phyloP scores from a whole-genome alignment of 306 rosid species.

The Lupinus albus region DNA sequence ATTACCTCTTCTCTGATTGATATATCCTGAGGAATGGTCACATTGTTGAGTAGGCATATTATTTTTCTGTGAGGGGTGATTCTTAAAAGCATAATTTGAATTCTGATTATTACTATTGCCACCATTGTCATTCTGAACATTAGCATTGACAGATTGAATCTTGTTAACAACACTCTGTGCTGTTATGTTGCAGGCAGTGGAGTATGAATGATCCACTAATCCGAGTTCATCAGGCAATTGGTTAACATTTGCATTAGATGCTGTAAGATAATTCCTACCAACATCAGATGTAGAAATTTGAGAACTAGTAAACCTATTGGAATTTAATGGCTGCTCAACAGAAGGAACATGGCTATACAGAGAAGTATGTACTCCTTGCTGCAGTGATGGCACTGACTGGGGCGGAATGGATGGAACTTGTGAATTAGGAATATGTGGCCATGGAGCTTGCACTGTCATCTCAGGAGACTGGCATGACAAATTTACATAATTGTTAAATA shows the following conservation, averaged over 20 bases:
- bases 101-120: slow-evolving; percentile 52
- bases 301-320: slow-evolving; percentile 59
- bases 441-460: slow-evolving; percentile 78
- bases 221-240: slow-evolving; percentile 84
- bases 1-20: slow-evolving; percentile 64
- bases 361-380: slow-evolving; percentile 57
- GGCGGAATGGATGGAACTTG: slow-evolving; percentile 62
- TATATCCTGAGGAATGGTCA: slow-evolving; percentile 64
- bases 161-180: slow-evolving; percentile 42
- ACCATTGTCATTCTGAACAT: slow-evolving; percentile 50
- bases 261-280: slow-evolving; percentile 58
- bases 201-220: slow-evolving; percentile 58
- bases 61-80: slow-evolving; percentile 57
- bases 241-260: slow-evolving; percentile 58
- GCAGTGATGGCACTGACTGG: slow-evolving; percentile 70
- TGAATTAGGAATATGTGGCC: slow-evolving; percentile 76
- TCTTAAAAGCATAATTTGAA: slow-evolving; percentile 47
- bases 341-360: slow-evolving; percentile 64
- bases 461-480: slow-evolving; percentile 69
- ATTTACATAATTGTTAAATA: slow-evolving; percentile 35
- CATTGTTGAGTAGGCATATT: slow-evolving; percentile 59
- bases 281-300: slow-evolving; percentile 60
- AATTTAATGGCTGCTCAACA: slow-evolving; percentile 58
- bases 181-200: slow-evolving; percentile 53
- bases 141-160: slow-evolving; percentile 54